Evolutionary conservation across 1,284 basidiomycete genomes (phyloP).

Genomic region (Ganoderma boninense): DNA sequence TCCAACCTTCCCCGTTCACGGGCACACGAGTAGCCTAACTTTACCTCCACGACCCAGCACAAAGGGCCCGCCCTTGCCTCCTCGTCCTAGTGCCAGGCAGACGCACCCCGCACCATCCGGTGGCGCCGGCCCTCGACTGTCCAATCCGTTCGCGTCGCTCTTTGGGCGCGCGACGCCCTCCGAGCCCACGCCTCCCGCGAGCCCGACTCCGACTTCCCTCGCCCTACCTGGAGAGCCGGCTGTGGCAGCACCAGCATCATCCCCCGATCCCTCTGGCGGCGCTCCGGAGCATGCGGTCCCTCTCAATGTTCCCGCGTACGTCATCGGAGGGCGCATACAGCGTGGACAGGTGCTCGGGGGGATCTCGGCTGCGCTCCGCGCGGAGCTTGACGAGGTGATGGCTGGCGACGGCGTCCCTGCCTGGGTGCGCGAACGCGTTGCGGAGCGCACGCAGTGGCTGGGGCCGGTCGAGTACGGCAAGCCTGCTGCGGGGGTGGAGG

Average conservation of each 20-base stretch:
- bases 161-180: conserved; percentile 56
- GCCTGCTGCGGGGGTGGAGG: conserved; percentile 4
- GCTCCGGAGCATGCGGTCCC: conserved; percentile 18
- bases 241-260: conserved; percentile 18
- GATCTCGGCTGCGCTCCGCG: conserved; percentile 65
- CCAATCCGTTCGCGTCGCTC: conserved; percentile 72
- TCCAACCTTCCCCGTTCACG: conserved; percentile 60
- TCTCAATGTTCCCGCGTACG: conserved; percentile 65
- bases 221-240: conserved; percentile 36
- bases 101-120: conserved; percentile 15
- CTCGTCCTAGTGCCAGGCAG: conserved; percentile 51
- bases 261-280: background rate
- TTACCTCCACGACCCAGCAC: conserved; percentile 66
- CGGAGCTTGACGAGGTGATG: conserved; percentile 63
- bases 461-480: conserved; percentile 30
- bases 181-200: conserved; percentile 46
- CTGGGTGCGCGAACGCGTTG: conserved; percentile 74
- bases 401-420: conserved; percentile 50
- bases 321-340: conserved; percentile 61
- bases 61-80: conserved; percentile 69
- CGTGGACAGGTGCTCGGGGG: conserved; percentile 65
- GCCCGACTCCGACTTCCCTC: conserved; percentile 35
- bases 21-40: conserved; percentile 63
- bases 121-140: conserved; percentile 49
- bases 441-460: conserved; percentile 54